Evolutionary conservation across 768 basidiomycete genomes (phyloP), one percentile per base, ranked within the genome.

Genomic region (Crucibulum laeve): DNA sequence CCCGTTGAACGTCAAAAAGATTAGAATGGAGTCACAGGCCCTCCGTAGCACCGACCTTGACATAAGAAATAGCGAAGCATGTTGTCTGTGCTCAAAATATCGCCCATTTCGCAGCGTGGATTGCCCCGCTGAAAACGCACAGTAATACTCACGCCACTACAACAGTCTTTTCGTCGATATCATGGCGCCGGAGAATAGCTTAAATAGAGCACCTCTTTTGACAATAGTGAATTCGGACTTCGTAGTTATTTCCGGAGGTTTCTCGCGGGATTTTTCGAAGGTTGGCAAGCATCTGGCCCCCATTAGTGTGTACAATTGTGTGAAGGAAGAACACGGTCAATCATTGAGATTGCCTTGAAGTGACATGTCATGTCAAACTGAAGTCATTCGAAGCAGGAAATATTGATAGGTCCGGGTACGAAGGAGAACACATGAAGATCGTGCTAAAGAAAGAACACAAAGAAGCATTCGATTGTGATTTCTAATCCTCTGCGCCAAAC

Each of bases 171-270:
- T n/a, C n/a, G n/a, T n/a, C n/a, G n/a, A n/a, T n/a, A n/a, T n/a
- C n/a, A n/a, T n/a, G n/a, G n/a, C n/a, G n/a, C n/a, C n/a, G n/a
- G n/a, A n/a, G n/a, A n/a, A n/a, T n/a, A n/a, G n/a, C n/a, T n/a
- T n/a, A n/a, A n/a, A n/a, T n/a, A n/a, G n/a, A n/a, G n/a, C n/a
- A n/a, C n/a, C n/a, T 30, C 28, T 30, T 7, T n/a, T 30, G 28
- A 36, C 18, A n/a, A 37, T 26, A 36, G 19, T 43, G 19, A 43
- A 11, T 30, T 42, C 52, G 53, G 50, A 48, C 45, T 47, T 41
- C 5, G 25, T 24, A 22, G 35, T 30, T 47, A 50, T 23, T 33
- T 44, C 44, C 44, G 40, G 37, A 25, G 0, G 18, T 21, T 46
- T 40, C 40, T 42, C 44, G 42, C 40, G 37, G 47, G n/a, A 38